Evolutionary conservation across 805 yeast genomes (phyloP).

Genomic region (Candida ulmi): DNA sequence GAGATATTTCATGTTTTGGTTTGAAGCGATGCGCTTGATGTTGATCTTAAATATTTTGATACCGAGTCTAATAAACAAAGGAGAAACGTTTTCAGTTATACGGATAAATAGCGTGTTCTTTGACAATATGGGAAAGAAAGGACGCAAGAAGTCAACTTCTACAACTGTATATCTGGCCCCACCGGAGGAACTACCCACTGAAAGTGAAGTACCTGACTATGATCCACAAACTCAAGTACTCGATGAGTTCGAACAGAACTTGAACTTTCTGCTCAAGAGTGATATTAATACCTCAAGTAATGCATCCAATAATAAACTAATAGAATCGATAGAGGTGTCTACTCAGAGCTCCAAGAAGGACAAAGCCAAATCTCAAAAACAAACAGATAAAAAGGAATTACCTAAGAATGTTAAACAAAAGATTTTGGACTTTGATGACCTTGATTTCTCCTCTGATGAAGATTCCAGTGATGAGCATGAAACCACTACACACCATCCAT

Average conservation of each 20-base stretch:
- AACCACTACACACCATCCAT: too few species aligned
- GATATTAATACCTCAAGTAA: too few species aligned
- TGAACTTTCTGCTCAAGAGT: slow-evolving; percentile 17
- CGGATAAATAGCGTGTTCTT: too few species aligned
- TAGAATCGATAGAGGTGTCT: neutral
- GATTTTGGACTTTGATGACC: slow-evolving; percentile 17
- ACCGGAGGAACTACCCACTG: neutral
- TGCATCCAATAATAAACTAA: too few species aligned
- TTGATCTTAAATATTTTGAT: neutral
- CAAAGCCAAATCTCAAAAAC: neutral
- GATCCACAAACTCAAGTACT: slow-evolving; percentile 14
- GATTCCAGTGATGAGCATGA: slow-evolving; percentile 8
- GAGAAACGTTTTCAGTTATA: too few species aligned
- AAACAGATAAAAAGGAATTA: neutral
- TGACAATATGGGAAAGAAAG: slow-evolving; percentile 9
- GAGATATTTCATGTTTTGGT: neutral
- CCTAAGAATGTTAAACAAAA: slow-evolving; percentile 10
- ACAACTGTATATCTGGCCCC: slow-evolving; percentile 9
- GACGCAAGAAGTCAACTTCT: neutral
- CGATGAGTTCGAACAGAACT: slow-evolving; percentile 16
- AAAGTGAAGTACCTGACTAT: slow-evolving; percentile 2
- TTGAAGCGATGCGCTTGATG: neutral
- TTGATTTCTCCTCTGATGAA: slow-evolving; percentile 10
- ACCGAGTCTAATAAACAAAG: neutral
- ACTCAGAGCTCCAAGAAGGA: neutral